Base-by-base conservation (phyloP, 2,329 filamentous ascomycete species). In the Drechslerella dactyloides region DNA sequence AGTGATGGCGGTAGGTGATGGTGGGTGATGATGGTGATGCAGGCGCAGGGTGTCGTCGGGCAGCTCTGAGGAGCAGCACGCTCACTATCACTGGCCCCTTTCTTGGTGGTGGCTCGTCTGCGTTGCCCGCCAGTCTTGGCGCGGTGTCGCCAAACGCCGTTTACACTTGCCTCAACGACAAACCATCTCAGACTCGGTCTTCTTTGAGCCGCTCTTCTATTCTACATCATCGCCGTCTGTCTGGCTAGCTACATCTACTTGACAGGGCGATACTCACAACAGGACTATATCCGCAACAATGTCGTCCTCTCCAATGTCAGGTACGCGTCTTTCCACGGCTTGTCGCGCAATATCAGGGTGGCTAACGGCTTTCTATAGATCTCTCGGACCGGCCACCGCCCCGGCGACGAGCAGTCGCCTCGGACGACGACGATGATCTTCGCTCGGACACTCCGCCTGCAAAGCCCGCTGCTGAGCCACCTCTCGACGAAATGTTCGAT, bases 391-490 rank as follows among this genome's bases (percentile, higher is more conserved):
- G 59, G 40, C 60, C 56, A 15, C 54, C 54, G n/a, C 50, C 66
- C 30, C 66, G 59, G 8, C 42, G 60, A 24, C 68, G 60, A 30
- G 27, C 21, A 17, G 60, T 40, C 24, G 54, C 54, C 19, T 72
- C 66, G 2, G 66, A 72, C 44, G 60, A 70, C 23, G 68, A 72
- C 5, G 66, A 63, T 30, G 59, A 63, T 37, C 53, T 37, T 6
- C 51, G 57, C 33, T 72, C 68, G 61, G 42, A 76, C 48, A 68
- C 75, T 64, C 50, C 74, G 35, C 2, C 76, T 73, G 44, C 76
- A 58, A 55, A 77, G 23, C 11, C 75, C 65, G 21, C 75, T 68
- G 13, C 74, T 57, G 60, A 76, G 74, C 10, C 73, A 68, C 21
- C 73, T 10, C 33, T 65, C 10, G 60, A 65, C 2, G 57, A 65